A percentile compares a stretch with the other conserved stretches of the same genome.
These are phyloP conservation scores for Quercus aquifolioides DNA, from an alignment of 306 rosid genomes.

Conservation along the genomic window DNA sequence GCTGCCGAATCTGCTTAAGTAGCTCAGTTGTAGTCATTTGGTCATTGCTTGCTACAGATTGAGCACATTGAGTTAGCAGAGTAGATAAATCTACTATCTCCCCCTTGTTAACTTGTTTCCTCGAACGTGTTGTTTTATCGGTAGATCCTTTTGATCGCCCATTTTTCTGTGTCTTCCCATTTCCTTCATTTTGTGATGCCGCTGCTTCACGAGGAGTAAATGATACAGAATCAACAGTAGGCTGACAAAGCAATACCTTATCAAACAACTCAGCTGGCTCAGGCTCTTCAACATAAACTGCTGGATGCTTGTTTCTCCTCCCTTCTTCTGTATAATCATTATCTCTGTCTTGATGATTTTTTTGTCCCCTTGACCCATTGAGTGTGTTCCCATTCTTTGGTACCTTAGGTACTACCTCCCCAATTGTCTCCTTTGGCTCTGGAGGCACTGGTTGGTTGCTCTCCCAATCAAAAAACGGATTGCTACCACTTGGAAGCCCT, in stretches of 20 bases:
- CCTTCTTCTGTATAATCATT: slow-evolving; percentile 25
- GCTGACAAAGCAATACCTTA: slow-evolving; percentile 27
- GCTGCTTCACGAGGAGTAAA: background rate
- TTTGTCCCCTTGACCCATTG: slow-evolving; percentile 20
- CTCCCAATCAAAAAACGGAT: background rate
- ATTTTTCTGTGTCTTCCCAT: background rate
- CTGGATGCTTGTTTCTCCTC: slow-evolving; percentile 43
- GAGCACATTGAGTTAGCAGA: slow-evolving; percentile 65
- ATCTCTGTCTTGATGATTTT: slow-evolving; percentile 32
- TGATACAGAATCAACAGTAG: background rate
- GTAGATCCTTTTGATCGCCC: slow-evolving; percentile 31
- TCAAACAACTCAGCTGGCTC: slow-evolving; percentile 33
- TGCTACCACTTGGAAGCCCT: background rate
- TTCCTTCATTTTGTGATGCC: slow-evolving; percentile 5
- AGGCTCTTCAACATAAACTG: slow-evolving; percentile 26
- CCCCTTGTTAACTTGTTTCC: slow-evolving; percentile 25
- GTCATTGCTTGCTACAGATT: slow-evolving; percentile 57
- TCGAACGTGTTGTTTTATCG: slow-evolving; percentile 23
- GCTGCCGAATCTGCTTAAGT: slow-evolving; percentile 58
- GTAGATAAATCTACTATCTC: slow-evolving; percentile 48
- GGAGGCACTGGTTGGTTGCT: background rate
- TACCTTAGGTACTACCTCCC: background rate
- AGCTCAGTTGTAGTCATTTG: slow-evolving; percentile 46
- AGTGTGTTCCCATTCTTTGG: background rate
- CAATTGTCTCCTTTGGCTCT: background rate